Evolutionary conservation across 139 green algal species (phyloP).

Genomic region (Coelastrella sp.): DNA sequence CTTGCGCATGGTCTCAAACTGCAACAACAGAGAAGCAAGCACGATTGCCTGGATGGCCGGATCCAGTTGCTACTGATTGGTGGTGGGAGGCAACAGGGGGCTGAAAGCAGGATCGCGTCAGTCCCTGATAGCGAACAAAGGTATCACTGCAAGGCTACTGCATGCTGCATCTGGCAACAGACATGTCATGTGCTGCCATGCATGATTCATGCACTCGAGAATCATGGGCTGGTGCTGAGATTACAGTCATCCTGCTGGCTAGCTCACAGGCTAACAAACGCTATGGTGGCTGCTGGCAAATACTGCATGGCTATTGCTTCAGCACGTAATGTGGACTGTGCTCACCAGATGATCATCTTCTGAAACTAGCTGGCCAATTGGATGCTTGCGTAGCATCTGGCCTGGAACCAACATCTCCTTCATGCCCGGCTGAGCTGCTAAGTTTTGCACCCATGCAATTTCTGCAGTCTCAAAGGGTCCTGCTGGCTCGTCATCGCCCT

Average conservation of each 20-base stretch:
- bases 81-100: no score
- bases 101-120: no score
- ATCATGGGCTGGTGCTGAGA: no score
- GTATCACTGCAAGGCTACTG: no score
- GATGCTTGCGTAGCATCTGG: slow-evolving; percentile 59
- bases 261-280: background rate
- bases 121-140: no score
- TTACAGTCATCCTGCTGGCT: no score
- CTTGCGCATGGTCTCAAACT: slow-evolving; percentile 63
- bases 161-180: no score
- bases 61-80: no score
- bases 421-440: slow-evolving; percentile 52
- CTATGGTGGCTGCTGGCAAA: background rate
- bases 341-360: slow-evolving; percentile 71
- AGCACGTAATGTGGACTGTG: no score
- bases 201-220: no score
- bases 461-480: slow-evolving; percentile 37
- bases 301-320: background rate
- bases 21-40: slow-evolving; percentile 1
- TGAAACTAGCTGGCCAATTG: slow-evolving; percentile 57
- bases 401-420: slow-evolving; percentile 61
- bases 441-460: slow-evolving; percentile 48
- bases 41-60: background rate
- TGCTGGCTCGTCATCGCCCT: slow-evolving; percentile 7
- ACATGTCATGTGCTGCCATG: no score